phyloP scores from a whole-genome alignment of 495 filamentous ascomycete species.

The Penicillium pancosmium region DNA sequence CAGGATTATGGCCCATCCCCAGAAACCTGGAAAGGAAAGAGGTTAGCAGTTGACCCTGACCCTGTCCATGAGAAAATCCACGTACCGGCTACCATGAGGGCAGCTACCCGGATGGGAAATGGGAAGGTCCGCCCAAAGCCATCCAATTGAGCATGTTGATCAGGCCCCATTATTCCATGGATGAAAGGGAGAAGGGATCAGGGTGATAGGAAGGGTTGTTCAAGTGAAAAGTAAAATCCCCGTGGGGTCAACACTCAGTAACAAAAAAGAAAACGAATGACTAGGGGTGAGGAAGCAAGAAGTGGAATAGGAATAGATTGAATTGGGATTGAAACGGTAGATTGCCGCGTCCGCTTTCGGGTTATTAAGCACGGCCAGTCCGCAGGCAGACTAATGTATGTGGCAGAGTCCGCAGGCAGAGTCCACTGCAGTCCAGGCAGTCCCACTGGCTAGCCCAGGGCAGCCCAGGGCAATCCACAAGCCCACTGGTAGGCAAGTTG shows the following conservation, averaged over 20 bases:
- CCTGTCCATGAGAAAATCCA: not conserved
- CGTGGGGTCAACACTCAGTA: conserved; percentile 13
- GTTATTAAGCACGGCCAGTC: conserved; percentile 22
- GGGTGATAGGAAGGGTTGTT: conserved; percentile 9
- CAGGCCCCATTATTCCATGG: conserved; percentile 74
- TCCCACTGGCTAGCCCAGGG: not conserved
- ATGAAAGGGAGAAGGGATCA: conserved; percentile 15
- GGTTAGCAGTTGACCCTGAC: not conserved
- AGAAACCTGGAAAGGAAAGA: conserved; percentile 61
- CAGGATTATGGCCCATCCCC: conserved; percentile 88
- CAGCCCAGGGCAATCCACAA: no score
- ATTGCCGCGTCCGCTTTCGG: conserved; percentile 23
- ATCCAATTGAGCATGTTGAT: conserved; percentile 80
- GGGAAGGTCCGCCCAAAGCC: conserved; percentile 81
- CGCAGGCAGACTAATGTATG: no score
- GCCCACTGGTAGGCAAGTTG: not conserved
- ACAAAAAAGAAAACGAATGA: conserved; percentile 45
- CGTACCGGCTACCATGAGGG: conserved; percentile 77
- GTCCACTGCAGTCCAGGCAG: not conserved
- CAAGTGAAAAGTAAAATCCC: not conserved
- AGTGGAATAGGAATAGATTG: not conserved
- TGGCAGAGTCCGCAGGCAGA: conserved; percentile 4
- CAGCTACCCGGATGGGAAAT: conserved; percentile 80
- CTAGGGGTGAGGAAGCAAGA: conserved; percentile 39
- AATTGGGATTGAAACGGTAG: conserved; percentile 3